Base-by-base conservation (phyloP, 495 filamentous ascomycete genomes). In the Filosporella fistucella region DNA sequence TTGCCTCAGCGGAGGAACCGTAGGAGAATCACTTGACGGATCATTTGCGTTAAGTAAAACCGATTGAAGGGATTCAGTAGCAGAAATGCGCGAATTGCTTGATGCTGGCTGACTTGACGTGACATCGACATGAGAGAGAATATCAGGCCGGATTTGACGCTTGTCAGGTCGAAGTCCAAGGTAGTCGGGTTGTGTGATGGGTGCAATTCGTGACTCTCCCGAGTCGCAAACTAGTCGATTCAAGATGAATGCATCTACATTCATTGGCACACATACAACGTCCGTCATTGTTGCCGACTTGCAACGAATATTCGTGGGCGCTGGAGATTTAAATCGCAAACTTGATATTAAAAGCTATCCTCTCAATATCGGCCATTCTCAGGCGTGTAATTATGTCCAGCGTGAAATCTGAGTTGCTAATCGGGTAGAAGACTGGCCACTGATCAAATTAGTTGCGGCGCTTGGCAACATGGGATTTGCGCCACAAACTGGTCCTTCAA, bases 161-260 rank as follows among this genome's bases (percentile, higher is more conserved):
- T 65, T 48, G 6, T 67, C 48, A 8, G 74, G 56, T 0, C 68
- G 70, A 0, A 81, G 66, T 25, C 61, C 65, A 8, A 63, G 70
- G 57, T 78, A 81, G 57, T 79, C 75, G 1, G 76, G 77, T 55
- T 78, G 75, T 1, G 68, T 70, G 41, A 80, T 68, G 11, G 76
- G 75, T 0, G 64, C 66, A 24, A 80, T 76, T n/a, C 7, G 37
- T 5, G 33, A 7, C n/a, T 7, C 7, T 12, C 33, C 33, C 28
- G n/a, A 8, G 7, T 40, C 37, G 37, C 37, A 21, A 20, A 12
- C 13, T 40, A 4, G 3, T 10, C 9, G 17, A 21, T 12, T 18
- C 9, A 40, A 21, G 6, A 22, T 21, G n/a, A 40, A 40, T 9
- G 37, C 37, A 21, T 18, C 10, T 11, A 40, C 16, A 40, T 40